Conservation (phyloP, 2,329 filamentous ascomycete genomes). For the Alternaria metachromatica region DNA sequence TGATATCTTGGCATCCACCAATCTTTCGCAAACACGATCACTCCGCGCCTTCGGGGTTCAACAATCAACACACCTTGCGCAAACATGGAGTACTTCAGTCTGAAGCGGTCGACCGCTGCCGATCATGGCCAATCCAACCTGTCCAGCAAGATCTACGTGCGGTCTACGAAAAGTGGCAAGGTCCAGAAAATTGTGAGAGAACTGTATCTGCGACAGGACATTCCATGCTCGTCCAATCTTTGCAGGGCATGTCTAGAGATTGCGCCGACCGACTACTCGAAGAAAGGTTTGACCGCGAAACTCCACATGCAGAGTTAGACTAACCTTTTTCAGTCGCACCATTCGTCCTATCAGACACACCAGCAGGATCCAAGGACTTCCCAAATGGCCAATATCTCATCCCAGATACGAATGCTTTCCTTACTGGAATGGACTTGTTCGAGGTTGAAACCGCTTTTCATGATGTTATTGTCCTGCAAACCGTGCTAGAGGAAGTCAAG, state of each 20-base stretch:
- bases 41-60: slow-evolving; percentile 10
- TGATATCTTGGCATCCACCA: slow-evolving; percentile 39
- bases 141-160: slow-evolving; percentile 93
- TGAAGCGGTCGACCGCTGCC: slow-evolving; percentile 63
- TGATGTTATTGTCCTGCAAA: slow-evolving; percentile 96
- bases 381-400: slow-evolving; percentile 91
- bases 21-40: slow-evolving; percentile 31
- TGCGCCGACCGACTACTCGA: slow-evolving; percentile 80
- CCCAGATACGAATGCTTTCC: slow-evolving; percentile 93
- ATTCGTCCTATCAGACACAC: slow-evolving; percentile 87
- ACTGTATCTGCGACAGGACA: slow-evolving; percentile 93
- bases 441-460: slow-evolving; percentile 91
- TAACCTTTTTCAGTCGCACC: slow-evolving; percentile 66
- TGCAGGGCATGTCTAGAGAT: slow-evolving; percentile 77
- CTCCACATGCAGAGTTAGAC: slow-evolving; percentile 17
- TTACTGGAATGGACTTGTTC: slow-evolving; percentile 96
- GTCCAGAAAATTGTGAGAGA: slow-evolving; percentile 99
- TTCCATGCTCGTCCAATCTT: slow-evolving; percentile 92
- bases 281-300: slow-evolving; percentile 65
- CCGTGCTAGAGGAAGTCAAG: slow-evolving; percentile 93
- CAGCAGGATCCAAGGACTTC: slow-evolving; percentile 81
- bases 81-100: slow-evolving; percentile 55
- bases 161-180: slow-evolving; percentile 93
- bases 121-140: slow-evolving; percentile 72
- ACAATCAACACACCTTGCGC: slow-evolving; percentile 5